Conservation (phyloP, 352 stramenopile species). For the Phytophthora cryptogea region DNA sequence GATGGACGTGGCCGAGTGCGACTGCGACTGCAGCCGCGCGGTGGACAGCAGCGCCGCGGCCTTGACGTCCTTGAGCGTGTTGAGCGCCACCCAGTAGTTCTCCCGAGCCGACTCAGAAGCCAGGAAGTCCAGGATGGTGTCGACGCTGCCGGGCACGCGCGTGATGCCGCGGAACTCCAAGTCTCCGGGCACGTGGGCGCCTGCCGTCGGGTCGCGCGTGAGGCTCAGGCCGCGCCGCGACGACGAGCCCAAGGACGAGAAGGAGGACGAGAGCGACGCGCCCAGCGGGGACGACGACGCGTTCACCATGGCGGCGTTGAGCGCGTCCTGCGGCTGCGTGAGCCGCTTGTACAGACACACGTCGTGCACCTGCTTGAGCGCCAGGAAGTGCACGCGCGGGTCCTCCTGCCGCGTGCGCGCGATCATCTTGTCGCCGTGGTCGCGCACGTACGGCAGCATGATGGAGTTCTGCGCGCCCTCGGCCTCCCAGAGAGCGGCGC, state of each 20-base stretch:
- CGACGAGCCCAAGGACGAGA: slow-evolving; percentile 35
- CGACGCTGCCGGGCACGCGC: slow-evolving; percentile 57
- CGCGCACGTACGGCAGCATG: slow-evolving; percentile 59
- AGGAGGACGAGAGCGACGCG: slow-evolving; percentile 27
- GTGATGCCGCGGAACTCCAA: slow-evolving; percentile 76
- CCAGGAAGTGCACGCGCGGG: slow-evolving; percentile 53
- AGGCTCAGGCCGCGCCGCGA: slow-evolving; percentile 24
- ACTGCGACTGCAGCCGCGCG: slow-evolving; percentile 34
- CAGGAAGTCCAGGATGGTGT: slow-evolving; percentile 62
- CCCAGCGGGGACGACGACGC: slow-evolving; percentile 9
- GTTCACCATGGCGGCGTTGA: slow-evolving; percentile 15
- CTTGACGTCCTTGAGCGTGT: slow-evolving; percentile 68
- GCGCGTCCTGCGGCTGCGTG: slow-evolving; percentile 18
- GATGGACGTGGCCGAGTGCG: slow-evolving; percentile 36
- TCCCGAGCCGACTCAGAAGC: slow-evolving; percentile 62
- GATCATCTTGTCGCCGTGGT: slow-evolving; percentile 54
- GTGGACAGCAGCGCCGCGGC: slow-evolving; percentile 50
- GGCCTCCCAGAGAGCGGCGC: slow-evolving; percentile 47
- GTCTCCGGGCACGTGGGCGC: slow-evolving; percentile 29
- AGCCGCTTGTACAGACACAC: slow-evolving; percentile 71
- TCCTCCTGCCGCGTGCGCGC: slow-evolving; percentile 50
- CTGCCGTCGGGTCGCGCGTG: slow-evolving; percentile 11
- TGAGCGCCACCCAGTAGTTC: slow-evolving; percentile 74
- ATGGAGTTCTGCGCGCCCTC: slow-evolving; percentile 38
- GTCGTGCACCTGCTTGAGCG: slow-evolving; percentile 62